Conservation (phyloP, 148 eudicot species). For the Rhododendron kiyosumense region DNA sequence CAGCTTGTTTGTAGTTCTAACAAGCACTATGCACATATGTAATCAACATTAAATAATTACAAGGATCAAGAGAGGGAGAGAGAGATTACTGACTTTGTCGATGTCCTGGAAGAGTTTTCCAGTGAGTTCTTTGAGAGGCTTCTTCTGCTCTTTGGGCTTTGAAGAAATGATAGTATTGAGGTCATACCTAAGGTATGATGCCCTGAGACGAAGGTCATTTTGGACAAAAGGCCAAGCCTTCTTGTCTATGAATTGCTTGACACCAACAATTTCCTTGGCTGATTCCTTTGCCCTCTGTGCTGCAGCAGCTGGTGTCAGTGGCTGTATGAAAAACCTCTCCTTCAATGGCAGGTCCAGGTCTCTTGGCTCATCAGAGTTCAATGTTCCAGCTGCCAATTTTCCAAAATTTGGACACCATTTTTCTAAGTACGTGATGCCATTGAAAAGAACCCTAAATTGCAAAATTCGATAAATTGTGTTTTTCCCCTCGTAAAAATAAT, state of each 20-base stretch:
- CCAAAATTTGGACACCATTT: background rate
- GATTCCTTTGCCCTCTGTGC: constrained; percentile 82
- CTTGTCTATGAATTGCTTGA: constrained; percentile 70
- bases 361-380: constrained; percentile 88
- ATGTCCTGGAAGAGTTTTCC: constrained; percentile 75
- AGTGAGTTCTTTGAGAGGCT: constrained; percentile 63
- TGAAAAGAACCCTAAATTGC: background rate
- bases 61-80: background rate
- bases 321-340: constrained; percentile 77
- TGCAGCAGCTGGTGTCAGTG: constrained; percentile 67
- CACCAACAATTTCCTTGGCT: constrained; percentile 73
- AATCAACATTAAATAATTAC: background rate
- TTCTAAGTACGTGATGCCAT: background rate
- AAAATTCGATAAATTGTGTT: background rate
- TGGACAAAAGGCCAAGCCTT: constrained; percentile 98
- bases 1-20: background rate
- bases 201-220: constrained; percentile 75
- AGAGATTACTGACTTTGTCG: constrained; percentile 44
- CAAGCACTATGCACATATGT: background rate
- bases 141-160: constrained; percentile 82
- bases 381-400: constrained; percentile 66
- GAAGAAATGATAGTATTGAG: constrained; percentile 84
- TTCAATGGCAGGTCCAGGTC: constrained; percentile 59
- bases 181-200: constrained; percentile 78
- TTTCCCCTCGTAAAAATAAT: too few relatives aligned